A percentile compares a stretch with the other conserved stretches of the same genome.
These are phyloP conservation scores for Didymella glomerata DNA, from an alignment of 2,329 filamentous ascomycete species.

Conservation along the genomic window DNA sequence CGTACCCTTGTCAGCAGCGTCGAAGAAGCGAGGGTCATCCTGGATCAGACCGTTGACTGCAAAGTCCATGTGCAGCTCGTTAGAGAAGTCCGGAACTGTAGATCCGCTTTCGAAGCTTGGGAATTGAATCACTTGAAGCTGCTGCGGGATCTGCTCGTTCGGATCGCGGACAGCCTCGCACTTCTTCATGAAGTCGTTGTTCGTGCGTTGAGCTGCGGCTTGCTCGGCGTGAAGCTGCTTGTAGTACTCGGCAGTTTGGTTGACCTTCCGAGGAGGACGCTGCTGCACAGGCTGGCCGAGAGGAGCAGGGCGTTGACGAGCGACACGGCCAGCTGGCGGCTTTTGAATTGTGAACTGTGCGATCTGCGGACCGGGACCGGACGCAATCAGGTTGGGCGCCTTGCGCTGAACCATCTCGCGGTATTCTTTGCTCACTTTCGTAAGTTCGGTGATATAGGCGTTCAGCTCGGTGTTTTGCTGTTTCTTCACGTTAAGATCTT, in stretches of 20 bases:
- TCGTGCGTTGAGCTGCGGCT: not conserved
- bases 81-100: not conserved
- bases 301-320: not conserved
- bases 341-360: not conserved
- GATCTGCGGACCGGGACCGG: not conserved
- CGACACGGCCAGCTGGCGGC: not conserved
- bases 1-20: not conserved
- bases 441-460: not conserved
- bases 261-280: not conserved
- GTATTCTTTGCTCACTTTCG: not conserved
- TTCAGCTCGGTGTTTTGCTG: not conserved
- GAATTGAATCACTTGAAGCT: constrained; percentile 4
- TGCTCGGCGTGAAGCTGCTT: not conserved
- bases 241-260: not conserved
- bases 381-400: not conserved
- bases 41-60: not conserved
- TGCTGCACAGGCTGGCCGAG: not conserved
- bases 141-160: not conserved
- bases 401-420: not conserved
- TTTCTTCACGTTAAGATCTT: constrained; percentile 2
- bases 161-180: constrained; percentile 8
- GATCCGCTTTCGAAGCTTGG: not conserved
- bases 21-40: not conserved
- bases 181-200: constrained; percentile 1
- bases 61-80: not conserved